These are phyloP conservation scores for Vaccinium corymbosum DNA, from an alignment of 148 eudicot genomes.

Conservation along the genomic window DNA sequence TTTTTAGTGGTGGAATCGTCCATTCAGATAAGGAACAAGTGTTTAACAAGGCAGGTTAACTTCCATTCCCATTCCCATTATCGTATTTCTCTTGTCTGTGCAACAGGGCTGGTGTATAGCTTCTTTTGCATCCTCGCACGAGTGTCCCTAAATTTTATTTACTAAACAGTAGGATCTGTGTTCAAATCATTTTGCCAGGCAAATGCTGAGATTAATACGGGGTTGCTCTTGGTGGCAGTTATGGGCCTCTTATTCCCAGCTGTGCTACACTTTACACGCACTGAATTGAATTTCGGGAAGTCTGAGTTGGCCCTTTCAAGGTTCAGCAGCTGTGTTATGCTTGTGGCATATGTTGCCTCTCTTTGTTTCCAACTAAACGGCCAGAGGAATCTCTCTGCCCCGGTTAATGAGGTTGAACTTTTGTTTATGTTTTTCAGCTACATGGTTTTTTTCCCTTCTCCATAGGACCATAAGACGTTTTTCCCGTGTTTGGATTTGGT, in stretches of 20 bases:
- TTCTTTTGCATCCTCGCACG: neutral
- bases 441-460: neutral
- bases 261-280: constrained; percentile 36
- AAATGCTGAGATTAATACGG: constrained; percentile 33
- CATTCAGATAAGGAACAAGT: constrained; percentile 33
- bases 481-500: neutral
- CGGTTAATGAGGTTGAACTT: constrained; percentile 24
- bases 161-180: neutral
- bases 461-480: neutral
- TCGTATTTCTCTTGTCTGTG: neutral
- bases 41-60: constrained; percentile 33
- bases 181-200: constrained; percentile 21
- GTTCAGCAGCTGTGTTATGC: constrained; percentile 44
- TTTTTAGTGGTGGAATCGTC: constrained; percentile 40
- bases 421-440: neutral
- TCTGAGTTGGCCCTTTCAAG: constrained; percentile 45
- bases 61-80: neutral
- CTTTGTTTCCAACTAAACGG: constrained; percentile 32
- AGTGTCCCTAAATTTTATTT: neutral
- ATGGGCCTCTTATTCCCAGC: constrained; percentile 45
- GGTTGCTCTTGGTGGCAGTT: constrained; percentile 43
- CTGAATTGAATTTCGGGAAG: constrained; percentile 40
- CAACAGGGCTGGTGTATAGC: neutral
- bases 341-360: constrained; percentile 35
- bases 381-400: constrained; percentile 22